These are phyloP conservation scores for Hypoxylon rickii DNA, from an alignment of 495 filamentous ascomycete genomes.

Conservation along the genomic window DNA sequence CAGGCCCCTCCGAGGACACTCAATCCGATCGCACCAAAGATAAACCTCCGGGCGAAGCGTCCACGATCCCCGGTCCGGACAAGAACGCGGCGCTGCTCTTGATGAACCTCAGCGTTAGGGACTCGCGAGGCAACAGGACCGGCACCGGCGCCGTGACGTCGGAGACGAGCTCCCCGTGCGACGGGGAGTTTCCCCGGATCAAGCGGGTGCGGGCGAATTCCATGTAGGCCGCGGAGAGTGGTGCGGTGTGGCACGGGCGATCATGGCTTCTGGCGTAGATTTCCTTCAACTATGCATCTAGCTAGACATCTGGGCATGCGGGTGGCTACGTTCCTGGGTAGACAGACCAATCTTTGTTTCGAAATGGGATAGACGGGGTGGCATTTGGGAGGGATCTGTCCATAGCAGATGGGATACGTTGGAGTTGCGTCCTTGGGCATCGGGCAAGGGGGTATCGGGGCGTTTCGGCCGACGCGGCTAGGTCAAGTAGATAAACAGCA, in stretches of 20 bases:
- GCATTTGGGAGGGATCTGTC: conserved; percentile 8
- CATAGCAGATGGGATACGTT: background rate
- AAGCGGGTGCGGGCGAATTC: conserved; percentile 46
- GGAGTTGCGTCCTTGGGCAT: conserved; percentile 9
- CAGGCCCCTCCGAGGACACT: too few relatives aligned
- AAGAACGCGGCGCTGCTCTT: conserved; percentile 63
- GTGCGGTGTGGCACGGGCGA: too few relatives aligned
- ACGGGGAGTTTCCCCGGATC: conserved; percentile 25
- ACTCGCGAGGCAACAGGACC: conserved; percentile 31
- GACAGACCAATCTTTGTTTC: conserved; percentile 1
- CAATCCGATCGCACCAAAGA: too few relatives aligned
- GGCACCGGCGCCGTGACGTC: conserved; percentile 6
- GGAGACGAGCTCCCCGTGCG: conserved; percentile 9
- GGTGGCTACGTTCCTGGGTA: too few relatives aligned
- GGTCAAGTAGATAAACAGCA: too few relatives aligned
- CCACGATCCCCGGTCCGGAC: conserved; percentile 39
- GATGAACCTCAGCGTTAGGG: conserved; percentile 58
- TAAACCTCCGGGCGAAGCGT: background rate
- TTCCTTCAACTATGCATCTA: conserved; percentile 1
- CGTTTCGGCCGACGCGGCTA: too few relatives aligned
- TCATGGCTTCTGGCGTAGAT: too few relatives aligned
- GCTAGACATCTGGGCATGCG: conserved; percentile 1
- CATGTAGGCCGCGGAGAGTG: conserved; percentile 29
- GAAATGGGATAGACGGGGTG: conserved; percentile 5
- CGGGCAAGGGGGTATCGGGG: too few relatives aligned